Percentiles rank a stretch among this genome's conserved stretches.
These are phyloP conservation scores for Apiospora rasikravindrae DNA, from an alignment of 2,329 filamentous ascomycete genomes.

Conservation along the genomic window DNA sequence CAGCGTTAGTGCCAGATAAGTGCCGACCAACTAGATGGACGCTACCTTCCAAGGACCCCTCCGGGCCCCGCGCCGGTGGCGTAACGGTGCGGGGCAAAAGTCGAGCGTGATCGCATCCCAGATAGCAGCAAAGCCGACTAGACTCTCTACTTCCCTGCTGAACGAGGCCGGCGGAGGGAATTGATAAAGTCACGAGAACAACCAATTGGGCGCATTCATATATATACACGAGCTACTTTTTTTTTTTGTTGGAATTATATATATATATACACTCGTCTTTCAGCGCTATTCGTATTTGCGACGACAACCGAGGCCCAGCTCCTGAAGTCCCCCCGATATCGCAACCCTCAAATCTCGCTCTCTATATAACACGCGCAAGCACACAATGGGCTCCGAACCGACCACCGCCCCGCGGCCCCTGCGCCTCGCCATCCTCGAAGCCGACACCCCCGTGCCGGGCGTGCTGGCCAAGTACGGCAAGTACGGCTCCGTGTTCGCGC, in stretches of 20 bases:
- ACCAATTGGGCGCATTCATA: neutral
- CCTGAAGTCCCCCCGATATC: neutral
- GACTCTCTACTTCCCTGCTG: neutral
- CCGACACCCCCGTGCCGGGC: constrained; percentile 75
- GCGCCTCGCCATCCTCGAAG: constrained; percentile 86
- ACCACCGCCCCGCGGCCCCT: constrained; percentile 48
- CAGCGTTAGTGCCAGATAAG: neutral
- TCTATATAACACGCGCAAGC: neutral
- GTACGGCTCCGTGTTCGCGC: constrained; percentile 74
- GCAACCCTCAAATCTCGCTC: neutral
- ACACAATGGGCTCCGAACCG: constrained; percentile 11
- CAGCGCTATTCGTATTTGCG: too few species aligned
- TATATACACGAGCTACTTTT: neutral
- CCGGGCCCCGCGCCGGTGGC: constrained; percentile 2
- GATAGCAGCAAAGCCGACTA: neutral
- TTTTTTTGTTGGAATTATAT: neutral
- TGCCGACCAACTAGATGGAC: neutral
- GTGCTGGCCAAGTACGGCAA: constrained; percentile 69
- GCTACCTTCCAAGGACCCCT: neutral
- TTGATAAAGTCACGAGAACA: neutral
- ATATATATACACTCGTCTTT: neutral
- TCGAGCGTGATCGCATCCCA: constrained; percentile 11
- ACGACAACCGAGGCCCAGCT: too few species aligned
- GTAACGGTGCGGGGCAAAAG: neutral
- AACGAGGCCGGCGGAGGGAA: neutral